These are phyloP conservation scores for Aspergillus eucalypticola DNA, from an alignment of 2,329 filamentous ascomycete species.

Conservation along the genomic window DNA sequence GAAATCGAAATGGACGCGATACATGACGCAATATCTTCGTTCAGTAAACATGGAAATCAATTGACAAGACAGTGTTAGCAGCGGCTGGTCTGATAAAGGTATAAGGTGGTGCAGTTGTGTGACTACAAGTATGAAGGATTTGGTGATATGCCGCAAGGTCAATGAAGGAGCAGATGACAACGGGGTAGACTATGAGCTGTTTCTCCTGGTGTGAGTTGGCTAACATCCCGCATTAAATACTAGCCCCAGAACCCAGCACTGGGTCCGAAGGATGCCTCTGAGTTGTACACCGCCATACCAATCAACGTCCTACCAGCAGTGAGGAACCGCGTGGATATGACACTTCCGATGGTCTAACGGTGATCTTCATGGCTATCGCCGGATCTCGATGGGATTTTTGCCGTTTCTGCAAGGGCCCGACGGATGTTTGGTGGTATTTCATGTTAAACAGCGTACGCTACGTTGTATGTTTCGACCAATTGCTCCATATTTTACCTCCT, in stretches of 20 bases:
- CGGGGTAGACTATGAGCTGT: neutral
- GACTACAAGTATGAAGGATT: neutral
- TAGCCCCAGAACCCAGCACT: conserved; percentile 7
- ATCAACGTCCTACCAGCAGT: conserved; percentile 18
- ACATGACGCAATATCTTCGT: too few species aligned
- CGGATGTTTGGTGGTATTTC: conserved; percentile 18
- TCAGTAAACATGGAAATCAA: neutral
- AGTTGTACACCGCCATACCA: conserved; percentile 24
- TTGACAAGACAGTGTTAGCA: neutral
- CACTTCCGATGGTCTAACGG: conserved; percentile 10
- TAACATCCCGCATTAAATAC: conserved; percentile 16
- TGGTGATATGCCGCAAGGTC: neutral
- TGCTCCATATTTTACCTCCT: neutral
- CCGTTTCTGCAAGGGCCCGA: conserved; percentile 25
- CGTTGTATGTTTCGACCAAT: conserved; percentile 4
- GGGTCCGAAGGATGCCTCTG: conserved; percentile 8
- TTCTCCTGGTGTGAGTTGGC: neutral
- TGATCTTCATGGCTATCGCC: conserved; percentile 14
- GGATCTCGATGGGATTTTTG: conserved; percentile 14
- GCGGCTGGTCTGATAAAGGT: neutral
- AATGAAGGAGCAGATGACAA: neutral
- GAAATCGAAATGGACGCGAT: too few species aligned
- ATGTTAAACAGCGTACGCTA: conserved; percentile 19
- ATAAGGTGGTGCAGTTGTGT: neutral
- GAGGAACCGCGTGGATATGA: conserved; percentile 20